Conservation (phyloP, 106 monocot species). For the Dendrobium officinale region DNA sequence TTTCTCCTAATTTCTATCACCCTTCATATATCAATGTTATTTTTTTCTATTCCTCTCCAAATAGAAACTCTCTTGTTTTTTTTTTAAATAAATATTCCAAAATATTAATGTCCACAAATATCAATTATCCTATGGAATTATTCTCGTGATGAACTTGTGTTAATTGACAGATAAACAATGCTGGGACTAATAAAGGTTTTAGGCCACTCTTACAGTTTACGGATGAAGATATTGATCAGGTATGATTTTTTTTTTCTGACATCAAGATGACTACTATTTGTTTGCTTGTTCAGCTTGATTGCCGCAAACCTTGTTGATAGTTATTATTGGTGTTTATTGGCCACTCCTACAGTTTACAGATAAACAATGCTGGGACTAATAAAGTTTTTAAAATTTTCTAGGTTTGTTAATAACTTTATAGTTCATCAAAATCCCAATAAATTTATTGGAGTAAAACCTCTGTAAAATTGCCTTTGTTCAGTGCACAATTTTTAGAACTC, state of each 20-base stretch:
- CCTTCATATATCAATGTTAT: neutral
- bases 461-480: too few relatives aligned
- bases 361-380: too few relatives aligned
- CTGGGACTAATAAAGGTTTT: constrained; percentile 98
- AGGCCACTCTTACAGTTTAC: constrained; percentile 86
- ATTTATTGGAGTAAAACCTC: too few relatives aligned
- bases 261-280: neutral
- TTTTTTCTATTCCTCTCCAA: neutral
- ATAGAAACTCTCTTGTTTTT: neutral
- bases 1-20: too few relatives aligned
- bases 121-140: neutral
- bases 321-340: neutral
- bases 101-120: neutral
- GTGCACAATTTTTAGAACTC: too few relatives aligned
- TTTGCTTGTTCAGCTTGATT: neutral
- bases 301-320: neutral
- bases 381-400: too few relatives aligned
- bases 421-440: too few relatives aligned
- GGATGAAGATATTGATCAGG: constrained; percentile 90
- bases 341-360: too few relatives aligned
- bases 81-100: neutral
- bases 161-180: constrained; percentile 86
- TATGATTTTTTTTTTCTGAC: constrained; percentile 7
- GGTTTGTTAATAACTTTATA: too few relatives aligned
- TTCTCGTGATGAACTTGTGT: neutral